A percentile compares a stretch with the other conserved stretches of the same genome.
These are phyloP conservation scores for Linum tenue DNA, from an alignment of 345 rosid species.

Conservation along the genomic window DNA sequence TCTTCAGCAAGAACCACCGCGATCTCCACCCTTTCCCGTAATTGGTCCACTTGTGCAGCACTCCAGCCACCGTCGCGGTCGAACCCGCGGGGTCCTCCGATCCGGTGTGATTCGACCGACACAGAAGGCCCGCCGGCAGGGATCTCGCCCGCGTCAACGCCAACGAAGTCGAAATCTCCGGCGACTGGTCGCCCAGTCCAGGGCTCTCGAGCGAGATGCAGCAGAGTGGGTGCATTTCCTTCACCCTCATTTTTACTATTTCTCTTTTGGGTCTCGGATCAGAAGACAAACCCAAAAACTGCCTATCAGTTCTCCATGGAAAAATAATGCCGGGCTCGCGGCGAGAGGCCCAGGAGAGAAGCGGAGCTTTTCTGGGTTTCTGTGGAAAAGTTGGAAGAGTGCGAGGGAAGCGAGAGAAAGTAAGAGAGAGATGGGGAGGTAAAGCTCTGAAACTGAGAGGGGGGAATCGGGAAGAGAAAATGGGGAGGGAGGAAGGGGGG, in stretches of 20 bases:
- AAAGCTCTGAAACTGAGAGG: constrained; percentile 39
- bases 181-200: constrained; percentile 47
- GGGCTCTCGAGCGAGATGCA: constrained; percentile 78
- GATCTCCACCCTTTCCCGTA: constrained; percentile 98
- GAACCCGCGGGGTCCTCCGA: constrained; percentile 33
- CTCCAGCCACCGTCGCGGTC: constrained; percentile 67
- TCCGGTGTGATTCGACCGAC: constrained; percentile 41
- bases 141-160: constrained; percentile 49
- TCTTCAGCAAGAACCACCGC: constrained; percentile 76
- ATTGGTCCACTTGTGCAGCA: constrained; percentile 92
- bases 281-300: not conserved
- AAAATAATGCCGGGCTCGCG: too few species aligned
- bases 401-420: not conserved
- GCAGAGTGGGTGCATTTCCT: constrained; percentile 90
- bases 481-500: not conserved
- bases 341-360: too few species aligned
- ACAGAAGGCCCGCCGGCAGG: constrained; percentile 39
- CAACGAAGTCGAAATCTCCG: constrained; percentile 29
- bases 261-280: too few species aligned
- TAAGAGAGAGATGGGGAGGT: not conserved
- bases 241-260: constrained; percentile 59
- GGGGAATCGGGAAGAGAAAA: constrained; percentile 4
- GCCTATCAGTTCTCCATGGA: too few species aligned
- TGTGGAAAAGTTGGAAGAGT: not conserved
- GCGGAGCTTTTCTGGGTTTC: not conserved